Percentiles rank a stretch among this genome's conserved stretches.
Evolutionary conservation across 1,139 yeast genomes (phyloP).

Genomic region (Taiozyma sp.): DNA sequence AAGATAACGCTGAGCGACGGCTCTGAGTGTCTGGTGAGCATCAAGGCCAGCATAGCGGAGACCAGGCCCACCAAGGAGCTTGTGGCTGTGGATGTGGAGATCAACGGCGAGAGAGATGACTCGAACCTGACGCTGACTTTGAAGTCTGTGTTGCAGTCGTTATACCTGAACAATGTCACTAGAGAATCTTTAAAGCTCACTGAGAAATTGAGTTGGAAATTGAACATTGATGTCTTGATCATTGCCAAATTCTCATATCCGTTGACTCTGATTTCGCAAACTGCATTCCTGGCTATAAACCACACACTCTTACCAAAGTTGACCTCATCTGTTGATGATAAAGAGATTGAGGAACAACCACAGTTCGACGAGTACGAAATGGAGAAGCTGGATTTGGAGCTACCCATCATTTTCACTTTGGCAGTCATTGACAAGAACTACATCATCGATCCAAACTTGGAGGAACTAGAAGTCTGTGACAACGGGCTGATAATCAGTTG

Average conservation of each 20-base stretch:
- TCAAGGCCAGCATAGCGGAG: slow-evolving; percentile 80
- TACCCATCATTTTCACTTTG: slow-evolving; percentile 66
- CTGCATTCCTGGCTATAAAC: slow-evolving; percentile 74
- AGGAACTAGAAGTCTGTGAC: slow-evolving; percentile 84
- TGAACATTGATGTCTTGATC: slow-evolving; percentile 75
- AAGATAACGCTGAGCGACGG: slow-evolving; percentile 85
- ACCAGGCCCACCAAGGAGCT: slow-evolving; percentile 38
- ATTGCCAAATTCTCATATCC: slow-evolving; percentile 71
- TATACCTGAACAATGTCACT: slow-evolving; percentile 24
- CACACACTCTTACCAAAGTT: slow-evolving; percentile 75
- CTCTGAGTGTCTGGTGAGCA: slow-evolving; percentile 86
- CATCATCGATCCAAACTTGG: slow-evolving; percentile 75
- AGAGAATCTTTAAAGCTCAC: slow-evolving; percentile 53
- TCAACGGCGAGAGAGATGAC: slow-evolving; percentile 67
- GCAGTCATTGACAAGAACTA: slow-evolving; percentile 68
- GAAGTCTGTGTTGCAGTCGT: slow-evolving; percentile 36
- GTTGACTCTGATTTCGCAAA: slow-evolving; percentile 69
- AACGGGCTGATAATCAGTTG: slow-evolving; percentile 75
- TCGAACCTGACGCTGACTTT: slow-evolving; percentile 57
- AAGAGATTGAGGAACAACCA: slow-evolving; percentile 73
- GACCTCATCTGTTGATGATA: slow-evolving; percentile 54
- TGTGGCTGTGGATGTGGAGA: slow-evolving; percentile 74
- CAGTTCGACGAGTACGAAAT: slow-evolving; percentile 80
- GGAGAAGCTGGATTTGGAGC: slow-evolving; percentile 50
- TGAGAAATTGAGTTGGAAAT: slow-evolving; percentile 66